Conservation (phyloP, 495 filamentous ascomycete genomes). For the Darksidea phi region DNA sequence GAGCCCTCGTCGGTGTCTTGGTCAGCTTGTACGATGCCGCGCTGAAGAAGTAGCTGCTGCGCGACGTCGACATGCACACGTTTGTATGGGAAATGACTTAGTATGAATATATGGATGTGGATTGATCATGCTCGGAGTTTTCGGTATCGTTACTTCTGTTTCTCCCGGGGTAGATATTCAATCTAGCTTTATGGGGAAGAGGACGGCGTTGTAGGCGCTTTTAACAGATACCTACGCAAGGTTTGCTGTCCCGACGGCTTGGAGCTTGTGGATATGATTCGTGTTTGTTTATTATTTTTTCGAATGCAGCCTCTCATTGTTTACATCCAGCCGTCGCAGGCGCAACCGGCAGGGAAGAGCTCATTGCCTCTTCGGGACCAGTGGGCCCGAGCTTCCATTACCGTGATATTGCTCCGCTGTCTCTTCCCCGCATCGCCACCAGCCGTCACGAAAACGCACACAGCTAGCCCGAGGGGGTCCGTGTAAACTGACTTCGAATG, state of each 20-base stretch:
- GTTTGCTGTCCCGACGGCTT: neutral
- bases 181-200: neutral
- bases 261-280: slow-evolving; percentile 58
- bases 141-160: neutral
- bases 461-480: too few relatives aligned
- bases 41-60: slow-evolving; percentile 59
- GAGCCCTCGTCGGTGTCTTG: slow-evolving; percentile 66
- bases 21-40: slow-evolving; percentile 80
- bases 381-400: neutral
- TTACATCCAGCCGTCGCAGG: neutral
- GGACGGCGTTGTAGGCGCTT: slow-evolving; percentile 15
- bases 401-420: neutral
- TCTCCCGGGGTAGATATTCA: slow-evolving; percentile 2
- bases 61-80: too few relatives aligned
- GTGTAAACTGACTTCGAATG: too few relatives aligned
- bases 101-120: neutral
- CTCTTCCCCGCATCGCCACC: neutral
- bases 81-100: neutral
- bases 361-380: slow-evolving; percentile 2
- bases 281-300: slow-evolving; percentile 57
- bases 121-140: neutral
- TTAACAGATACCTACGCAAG: neutral
- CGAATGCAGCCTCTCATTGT: slow-evolving; percentile 42
- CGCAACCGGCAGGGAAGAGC: neutral
- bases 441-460: too few relatives aligned